phyloP scores from a whole-genome alignment of 805 yeast genomes.

The Candida namnaoensis region DNA sequence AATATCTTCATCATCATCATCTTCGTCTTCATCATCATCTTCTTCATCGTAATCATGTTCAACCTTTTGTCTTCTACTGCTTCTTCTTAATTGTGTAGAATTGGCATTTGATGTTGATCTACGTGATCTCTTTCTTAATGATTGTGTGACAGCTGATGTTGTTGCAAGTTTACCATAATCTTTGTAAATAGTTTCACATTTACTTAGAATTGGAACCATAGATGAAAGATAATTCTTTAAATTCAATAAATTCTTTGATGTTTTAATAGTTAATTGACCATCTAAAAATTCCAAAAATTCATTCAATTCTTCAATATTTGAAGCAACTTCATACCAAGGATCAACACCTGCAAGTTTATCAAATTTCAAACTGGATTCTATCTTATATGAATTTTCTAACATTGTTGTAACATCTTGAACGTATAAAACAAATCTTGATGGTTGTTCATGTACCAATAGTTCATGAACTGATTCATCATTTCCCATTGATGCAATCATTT shows the following conservation, averaged over 20 bases:
- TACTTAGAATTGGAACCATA: conserved; percentile 7
- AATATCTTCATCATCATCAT: background rate
- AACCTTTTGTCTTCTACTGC: conserved; percentile 2
- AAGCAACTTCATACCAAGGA: conserved; percentile 20
- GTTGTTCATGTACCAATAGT: conserved; percentile 6
- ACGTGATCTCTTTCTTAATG: conserved; percentile 4
- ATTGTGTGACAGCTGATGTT: no score
- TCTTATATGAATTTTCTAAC: background rate
- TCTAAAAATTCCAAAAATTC: conserved; percentile 6
- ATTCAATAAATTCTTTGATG: conserved; percentile 2
- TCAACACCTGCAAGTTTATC: conserved; percentile 2
- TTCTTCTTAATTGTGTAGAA: background rate
- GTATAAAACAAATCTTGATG: conserved; percentile 17
- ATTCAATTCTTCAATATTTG: conserved; percentile 5
- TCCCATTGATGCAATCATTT: conserved; percentile 2
- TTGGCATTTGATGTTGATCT: background rate
- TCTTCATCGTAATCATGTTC: conserved; percentile 5
- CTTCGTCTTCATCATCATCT: background rate
- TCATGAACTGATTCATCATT: conserved; percentile 5
- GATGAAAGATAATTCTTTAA: conserved; percentile 7
- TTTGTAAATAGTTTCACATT: conserved; percentile 8
- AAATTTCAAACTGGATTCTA: background rate
- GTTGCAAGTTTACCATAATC: conserved; percentile 3
- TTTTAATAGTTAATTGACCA: conserved; percentile 1
- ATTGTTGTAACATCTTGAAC: conserved; percentile 16